These are phyloP conservation scores for Pisolithus orientalis DNA, from an alignment of 768 basidiomycete genomes.

Conservation along the genomic window DNA sequence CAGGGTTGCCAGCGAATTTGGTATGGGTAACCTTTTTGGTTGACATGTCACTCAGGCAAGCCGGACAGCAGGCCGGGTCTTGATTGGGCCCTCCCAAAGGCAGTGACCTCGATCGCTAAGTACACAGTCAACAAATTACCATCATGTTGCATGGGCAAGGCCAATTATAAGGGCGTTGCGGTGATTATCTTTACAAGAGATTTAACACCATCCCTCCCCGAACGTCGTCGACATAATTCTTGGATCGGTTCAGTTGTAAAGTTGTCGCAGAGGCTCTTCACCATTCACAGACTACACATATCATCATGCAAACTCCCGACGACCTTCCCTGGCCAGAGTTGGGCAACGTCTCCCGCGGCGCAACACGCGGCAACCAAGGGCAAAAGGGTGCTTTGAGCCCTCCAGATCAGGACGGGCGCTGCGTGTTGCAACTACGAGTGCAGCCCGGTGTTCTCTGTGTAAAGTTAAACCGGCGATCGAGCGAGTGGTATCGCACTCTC, in stretches of 20 bases:
- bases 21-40: slow-evolving; percentile 23
- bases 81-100: slow-evolving; percentile 19
- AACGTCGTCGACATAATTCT: slow-evolving; percentile 11
- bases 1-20: slow-evolving; percentile 27
- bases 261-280: slow-evolving; percentile 7
- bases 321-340: slow-evolving; percentile 85
- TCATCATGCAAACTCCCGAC: slow-evolving; percentile 46
- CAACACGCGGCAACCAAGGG: slow-evolving; percentile 80
- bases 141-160: slow-evolving; percentile 20
- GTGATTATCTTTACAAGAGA: slow-evolving; percentile 30
- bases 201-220: slow-evolving; percentile 29
- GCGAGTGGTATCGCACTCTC: slow-evolving; percentile 77
- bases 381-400: slow-evolving; percentile 74
- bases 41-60: slow-evolving; percentile 29
- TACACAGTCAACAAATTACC: slow-evolving; percentile 12
- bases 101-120: slow-evolving; percentile 30
- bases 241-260: slow-evolving; percentile 11
- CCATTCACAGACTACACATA: slow-evolving; percentile 1
- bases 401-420: slow-evolving; percentile 70
- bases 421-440: slow-evolving; percentile 71
- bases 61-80: slow-evolving; percentile 22
- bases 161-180: slow-evolving; percentile 30
- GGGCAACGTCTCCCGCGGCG: slow-evolving; percentile 79
- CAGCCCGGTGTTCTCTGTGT: slow-evolving; percentile 80
- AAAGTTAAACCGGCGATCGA: slow-evolving; percentile 64